phyloP scores from a whole-genome alignment of 1,284 basidiomycete species.

The Ceraceosorus bombacis region DNA sequence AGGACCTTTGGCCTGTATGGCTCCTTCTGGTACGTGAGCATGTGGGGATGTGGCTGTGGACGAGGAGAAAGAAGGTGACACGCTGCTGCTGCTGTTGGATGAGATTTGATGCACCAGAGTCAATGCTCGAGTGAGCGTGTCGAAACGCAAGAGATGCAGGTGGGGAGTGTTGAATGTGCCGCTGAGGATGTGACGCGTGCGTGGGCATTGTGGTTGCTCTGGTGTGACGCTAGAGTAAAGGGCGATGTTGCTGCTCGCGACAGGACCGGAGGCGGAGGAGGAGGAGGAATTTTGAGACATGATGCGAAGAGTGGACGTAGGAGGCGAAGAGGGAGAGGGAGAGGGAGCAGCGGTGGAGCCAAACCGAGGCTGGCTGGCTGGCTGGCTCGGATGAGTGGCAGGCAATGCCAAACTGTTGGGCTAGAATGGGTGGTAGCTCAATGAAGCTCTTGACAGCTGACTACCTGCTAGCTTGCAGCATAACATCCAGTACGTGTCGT shows the following conservation, averaged over 20 bases:
- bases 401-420: too few relatives aligned
- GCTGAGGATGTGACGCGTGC: conserved; percentile 21
- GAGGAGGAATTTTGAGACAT: neutral
- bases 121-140: conserved; percentile 17
- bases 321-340: neutral
- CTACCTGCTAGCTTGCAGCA: too few relatives aligned
- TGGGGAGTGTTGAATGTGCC: conserved; percentile 38
- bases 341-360: too few relatives aligned
- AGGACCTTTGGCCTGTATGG: conserved; percentile 18
- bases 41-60: neutral
- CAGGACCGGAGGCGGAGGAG: neutral
- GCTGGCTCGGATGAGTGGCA: too few relatives aligned
- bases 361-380: too few relatives aligned
- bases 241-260: too few relatives aligned
- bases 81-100: conserved; percentile 1
- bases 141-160: conserved; percentile 31
- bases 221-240: too few relatives aligned
- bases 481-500: too few relatives aligned
- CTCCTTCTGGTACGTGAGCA: neutral
- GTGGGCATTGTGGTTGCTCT: conserved; percentile 13
- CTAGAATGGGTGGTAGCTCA: too few relatives aligned
- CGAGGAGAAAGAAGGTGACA: conserved; percentile 7
- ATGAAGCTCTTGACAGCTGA: too few relatives aligned
- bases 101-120: conserved; percentile 4
- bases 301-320: neutral